A percentile compares a stretch with the other conserved stretches of the same genome.
Conservation (phyloP, 2,329 filamentous ascomycete species). For the Chaetomium sp. region DNA sequence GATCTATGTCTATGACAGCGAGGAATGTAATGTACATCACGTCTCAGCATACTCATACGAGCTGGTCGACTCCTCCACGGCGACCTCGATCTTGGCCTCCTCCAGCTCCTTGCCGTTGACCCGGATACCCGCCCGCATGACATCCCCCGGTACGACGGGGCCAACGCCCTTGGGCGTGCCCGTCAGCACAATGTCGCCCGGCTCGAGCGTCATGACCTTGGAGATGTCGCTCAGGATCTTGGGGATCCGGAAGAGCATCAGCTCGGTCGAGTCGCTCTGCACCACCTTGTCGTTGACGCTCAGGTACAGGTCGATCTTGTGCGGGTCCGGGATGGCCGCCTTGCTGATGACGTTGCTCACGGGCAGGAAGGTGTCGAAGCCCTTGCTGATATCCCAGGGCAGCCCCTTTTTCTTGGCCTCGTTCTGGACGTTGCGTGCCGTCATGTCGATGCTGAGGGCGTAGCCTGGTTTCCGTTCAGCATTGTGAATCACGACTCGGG, state of each 20-base stretch:
- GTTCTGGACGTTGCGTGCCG: slow-evolving; percentile 90
- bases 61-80: slow-evolving; percentile 75
- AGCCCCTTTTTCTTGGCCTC: slow-evolving; percentile 97
- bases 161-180: slow-evolving; percentile 97
- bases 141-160: slow-evolving; percentile 78
- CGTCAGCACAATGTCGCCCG: slow-evolving; percentile 92
- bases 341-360: slow-evolving; percentile 81
- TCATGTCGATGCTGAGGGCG: slow-evolving; percentile 94
- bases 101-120: slow-evolving; percentile 80
- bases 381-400: slow-evolving; percentile 95
- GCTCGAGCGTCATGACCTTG: slow-evolving; percentile 89
- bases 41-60: slow-evolving; percentile 78
- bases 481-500: slow-evolving; percentile 20
- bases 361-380: slow-evolving; percentile 96
- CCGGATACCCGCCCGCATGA: slow-evolving; percentile 81
- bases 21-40: slow-evolving; percentile 41
- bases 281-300: slow-evolving; percentile 76
- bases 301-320: slow-evolving; percentile 84
- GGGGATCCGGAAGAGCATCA: slow-evolving; percentile 93
- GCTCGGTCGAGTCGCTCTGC: slow-evolving; percentile 85
- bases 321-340: slow-evolving; percentile 78
- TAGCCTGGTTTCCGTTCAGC: slow-evolving; percentile 58
- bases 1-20: not conserved
- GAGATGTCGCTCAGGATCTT: slow-evolving; percentile 88
- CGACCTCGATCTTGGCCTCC: slow-evolving; percentile 81